Conservation (phyloP, 2,329 filamentous ascomycete species). For the Cladophialophora yegresii region DNA sequence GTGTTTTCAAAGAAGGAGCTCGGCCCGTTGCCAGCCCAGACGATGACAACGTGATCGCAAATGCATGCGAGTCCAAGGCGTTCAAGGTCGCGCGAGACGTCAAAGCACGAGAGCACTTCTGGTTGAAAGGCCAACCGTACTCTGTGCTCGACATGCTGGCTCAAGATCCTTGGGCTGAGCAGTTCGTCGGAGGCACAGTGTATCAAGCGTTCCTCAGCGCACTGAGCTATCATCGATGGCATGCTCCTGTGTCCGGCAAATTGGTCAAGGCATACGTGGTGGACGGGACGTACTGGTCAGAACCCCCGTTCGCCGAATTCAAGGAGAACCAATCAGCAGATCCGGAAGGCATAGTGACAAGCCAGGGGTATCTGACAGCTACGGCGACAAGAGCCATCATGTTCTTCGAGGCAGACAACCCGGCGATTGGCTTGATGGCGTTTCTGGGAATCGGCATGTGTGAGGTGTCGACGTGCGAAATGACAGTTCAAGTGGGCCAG, state of each 20-base stretch:
- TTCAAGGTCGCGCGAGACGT: constrained; percentile 57
- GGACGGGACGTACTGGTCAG: constrained; percentile 69
- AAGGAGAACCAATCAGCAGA: constrained; percentile 41
- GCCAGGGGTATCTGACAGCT: constrained; percentile 67
- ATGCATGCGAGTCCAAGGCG: constrained; percentile 65
- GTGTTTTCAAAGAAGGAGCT: constrained; percentile 55
- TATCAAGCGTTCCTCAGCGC: constrained; percentile 72
- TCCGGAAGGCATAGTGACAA: constrained; percentile 41
- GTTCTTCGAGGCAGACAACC: constrained; percentile 69
- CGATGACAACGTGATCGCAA: constrained; percentile 59
- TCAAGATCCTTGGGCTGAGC: constrained; percentile 54
- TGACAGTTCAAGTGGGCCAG: constrained; percentile 67
- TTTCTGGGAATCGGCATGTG: constrained; percentile 75
- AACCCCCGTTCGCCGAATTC: constrained; percentile 56
- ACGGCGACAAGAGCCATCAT: constrained; percentile 71
- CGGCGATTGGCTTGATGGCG: constrained; percentile 66
- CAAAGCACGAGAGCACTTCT: constrained; percentile 63
- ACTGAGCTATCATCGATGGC: constrained; percentile 72
- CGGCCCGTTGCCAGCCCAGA: constrained; percentile 62
- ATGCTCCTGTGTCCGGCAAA: constrained; percentile 65
- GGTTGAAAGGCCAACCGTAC: constrained; percentile 70
- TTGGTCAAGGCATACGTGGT: constrained; percentile 60
- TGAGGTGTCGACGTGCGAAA: constrained; percentile 72
- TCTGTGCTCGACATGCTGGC: constrained; percentile 65
- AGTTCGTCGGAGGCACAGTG: constrained; percentile 65